A percentile compares a stretch with the other conserved stretches of the same genome.
Conservation (phyloP, 768 basidiomycete genomes). For the Termitomyces sp. region DNA sequence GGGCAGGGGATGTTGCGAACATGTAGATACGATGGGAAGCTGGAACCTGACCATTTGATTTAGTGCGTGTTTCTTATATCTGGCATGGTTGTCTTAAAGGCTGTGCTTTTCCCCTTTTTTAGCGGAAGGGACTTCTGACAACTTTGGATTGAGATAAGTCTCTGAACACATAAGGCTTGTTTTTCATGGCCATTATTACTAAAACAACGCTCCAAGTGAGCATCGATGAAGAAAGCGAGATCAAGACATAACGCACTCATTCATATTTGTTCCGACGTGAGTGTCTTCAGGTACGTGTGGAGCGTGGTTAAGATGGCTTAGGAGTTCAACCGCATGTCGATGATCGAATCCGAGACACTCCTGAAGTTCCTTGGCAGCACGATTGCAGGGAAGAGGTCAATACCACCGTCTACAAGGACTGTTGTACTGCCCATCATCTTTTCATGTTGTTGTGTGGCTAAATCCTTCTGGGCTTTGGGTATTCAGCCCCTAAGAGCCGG, state of each 20-base stretch:
- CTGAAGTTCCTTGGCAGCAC: neutral
- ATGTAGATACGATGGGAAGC: neutral
- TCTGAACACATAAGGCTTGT: too few species aligned
- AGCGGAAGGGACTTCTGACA: neutral
- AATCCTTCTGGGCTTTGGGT: too few species aligned
- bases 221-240: neutral
- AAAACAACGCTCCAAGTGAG: neutral
- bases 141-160: neutral
- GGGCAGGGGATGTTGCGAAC: neutral
- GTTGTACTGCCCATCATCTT: too few species aligned
- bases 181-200: neutral
- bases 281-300: neutral
- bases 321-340: neutral
- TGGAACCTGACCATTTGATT: neutral
- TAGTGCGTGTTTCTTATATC: neutral
- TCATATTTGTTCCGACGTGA: neutral
- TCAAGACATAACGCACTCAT: neutral
- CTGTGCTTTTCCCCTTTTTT: neutral
- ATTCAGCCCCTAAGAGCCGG: too few species aligned
- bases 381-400: too few species aligned
- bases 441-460: too few species aligned
- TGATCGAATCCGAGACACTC: neutral
- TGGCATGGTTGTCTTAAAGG: neutral
- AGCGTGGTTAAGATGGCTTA: too few species aligned
- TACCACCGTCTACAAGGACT: too few species aligned